These are phyloP conservation scores for Vigna angularis DNA, from an alignment of 306 rosid species.

Conservation along the genomic window DNA sequence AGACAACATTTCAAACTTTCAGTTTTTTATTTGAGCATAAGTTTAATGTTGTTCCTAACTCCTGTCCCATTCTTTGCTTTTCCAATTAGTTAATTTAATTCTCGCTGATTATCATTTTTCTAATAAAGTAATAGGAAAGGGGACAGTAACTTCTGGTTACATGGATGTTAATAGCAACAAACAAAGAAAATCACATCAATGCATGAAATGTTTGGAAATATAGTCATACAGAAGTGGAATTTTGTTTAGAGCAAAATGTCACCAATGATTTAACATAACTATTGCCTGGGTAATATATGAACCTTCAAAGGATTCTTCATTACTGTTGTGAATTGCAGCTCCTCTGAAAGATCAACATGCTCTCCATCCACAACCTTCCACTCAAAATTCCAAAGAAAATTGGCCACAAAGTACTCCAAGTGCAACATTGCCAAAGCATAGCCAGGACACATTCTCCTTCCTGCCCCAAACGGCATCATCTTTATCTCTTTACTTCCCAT, in stretches of 20 bases:
- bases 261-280: neutral
- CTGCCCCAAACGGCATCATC: constrained; percentile 62
- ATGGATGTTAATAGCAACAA: neutral
- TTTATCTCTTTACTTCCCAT: constrained; percentile 48
- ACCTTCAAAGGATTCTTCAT: constrained; percentile 53
- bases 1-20: neutral
- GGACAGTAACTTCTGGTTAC: neutral
- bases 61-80: no score
- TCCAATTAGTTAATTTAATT: neutral
- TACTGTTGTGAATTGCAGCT: constrained; percentile 43
- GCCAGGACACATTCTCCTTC: constrained; percentile 61
- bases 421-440: constrained; percentile 44
- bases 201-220: neutral
- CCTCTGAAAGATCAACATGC: constrained; percentile 48
- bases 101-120: neutral
- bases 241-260: neutral
- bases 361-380: constrained; percentile 34
- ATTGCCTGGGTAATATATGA: constrained; percentile 42
- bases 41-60: no score
- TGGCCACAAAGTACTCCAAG: constrained; percentile 55
- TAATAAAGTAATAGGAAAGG: neutral
- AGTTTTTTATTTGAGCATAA: no score
- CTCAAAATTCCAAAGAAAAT: constrained; percentile 51
- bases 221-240: neutral
- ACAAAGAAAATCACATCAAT: neutral